These are phyloP conservation scores for Podila minutissima DNA, from an alignment of 192 early-diverging fungal genomes.

Conservation along the genomic window DNA sequence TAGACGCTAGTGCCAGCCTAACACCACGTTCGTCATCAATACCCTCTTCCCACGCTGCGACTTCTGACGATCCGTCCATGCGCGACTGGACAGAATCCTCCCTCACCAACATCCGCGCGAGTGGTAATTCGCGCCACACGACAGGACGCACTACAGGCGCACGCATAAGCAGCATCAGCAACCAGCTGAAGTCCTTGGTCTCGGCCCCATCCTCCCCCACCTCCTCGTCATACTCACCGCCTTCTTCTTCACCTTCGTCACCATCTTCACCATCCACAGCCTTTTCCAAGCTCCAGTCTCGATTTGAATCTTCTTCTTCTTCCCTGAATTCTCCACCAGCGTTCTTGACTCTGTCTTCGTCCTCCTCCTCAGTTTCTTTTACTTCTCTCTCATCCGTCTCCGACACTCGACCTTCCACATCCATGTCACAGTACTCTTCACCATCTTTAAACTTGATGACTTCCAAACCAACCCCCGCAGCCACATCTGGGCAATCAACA, in stretches of 20 bases:
- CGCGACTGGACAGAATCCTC: conserved; percentile 8
- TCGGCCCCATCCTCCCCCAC: conserved; percentile 1
- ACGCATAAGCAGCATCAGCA: neutral
- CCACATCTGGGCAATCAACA: neutral
- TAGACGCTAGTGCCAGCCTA: too few relatives aligned
- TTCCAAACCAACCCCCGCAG: conserved; percentile 6
- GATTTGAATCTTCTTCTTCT: conserved; percentile 6
- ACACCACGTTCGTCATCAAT: too few relatives aligned
- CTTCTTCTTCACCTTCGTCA: neutral
- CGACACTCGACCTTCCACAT: conserved; percentile 12
- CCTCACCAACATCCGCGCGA: conserved; percentile 11
- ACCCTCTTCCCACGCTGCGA: neutral
- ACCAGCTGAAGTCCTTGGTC: neutral
- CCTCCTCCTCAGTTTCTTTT: neutral
- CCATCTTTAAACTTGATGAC: conserved; percentile 14
- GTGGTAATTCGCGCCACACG: neutral
- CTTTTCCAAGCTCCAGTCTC: conserved; percentile 2
- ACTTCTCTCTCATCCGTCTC: neutral
- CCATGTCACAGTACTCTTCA: conserved; percentile 27
- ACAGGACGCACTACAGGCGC: neutral
- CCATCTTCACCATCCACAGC: neutral
- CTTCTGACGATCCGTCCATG: conserved; percentile 1
- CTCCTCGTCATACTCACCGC: neutral
- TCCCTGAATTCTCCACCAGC: neutral
- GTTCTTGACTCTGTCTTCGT: neutral